Base-by-base conservation (phyloP, 768 basidiomycete genomes). In the Galerina marginata region DNA sequence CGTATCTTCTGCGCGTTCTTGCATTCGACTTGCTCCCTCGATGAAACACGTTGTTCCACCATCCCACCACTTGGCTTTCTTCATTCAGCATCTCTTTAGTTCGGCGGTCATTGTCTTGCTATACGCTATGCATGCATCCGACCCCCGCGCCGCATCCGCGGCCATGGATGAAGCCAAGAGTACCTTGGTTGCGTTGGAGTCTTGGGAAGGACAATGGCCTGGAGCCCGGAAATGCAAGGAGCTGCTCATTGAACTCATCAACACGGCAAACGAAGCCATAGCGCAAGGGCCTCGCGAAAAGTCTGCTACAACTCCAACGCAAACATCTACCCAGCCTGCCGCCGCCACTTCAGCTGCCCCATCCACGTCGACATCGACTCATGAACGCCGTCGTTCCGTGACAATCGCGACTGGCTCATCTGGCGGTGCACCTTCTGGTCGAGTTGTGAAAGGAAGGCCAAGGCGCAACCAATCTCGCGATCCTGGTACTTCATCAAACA, bases 181-280 rank as follows among this genome's bases (percentile, higher is more conserved):
- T 58, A 87, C 91, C 39, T 74, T 95, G 39, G 70, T 75, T 26
- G 88, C 91, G 25, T 77, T 95, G 56, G 88, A 88, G 69, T 85
- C 86, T 6, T 92, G 92, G 88, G 93, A 93, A 71, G 90, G 90
- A 1, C 82, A 85, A 57, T 95, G 93, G 93, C 93, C 93, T 20
- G 93, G 93, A 14, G 92, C 92, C 62, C 83, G 86, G 43, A 94
- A 94, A 73, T 93, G 93, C 80, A 93, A 88, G 73, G 92, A 93
- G 68, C 74, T 93, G 42, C 83, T 93, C 40, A 75, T 81, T 46
- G 91, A 92, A 64, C 78, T 92, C 52, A 82, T 85, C 36, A 86
- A 76, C 44, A 92, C 88, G 9, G 88, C 90, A 4, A 85, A 77
- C 45, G 89, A 89, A 57, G 90, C 90, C 33, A 86, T 92, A 48